Evolutionary conservation across 257 asterid genomes (phyloP), one percentile per base, ranked within the genome.

Genomic region (Capsicum baccatum): DNA sequence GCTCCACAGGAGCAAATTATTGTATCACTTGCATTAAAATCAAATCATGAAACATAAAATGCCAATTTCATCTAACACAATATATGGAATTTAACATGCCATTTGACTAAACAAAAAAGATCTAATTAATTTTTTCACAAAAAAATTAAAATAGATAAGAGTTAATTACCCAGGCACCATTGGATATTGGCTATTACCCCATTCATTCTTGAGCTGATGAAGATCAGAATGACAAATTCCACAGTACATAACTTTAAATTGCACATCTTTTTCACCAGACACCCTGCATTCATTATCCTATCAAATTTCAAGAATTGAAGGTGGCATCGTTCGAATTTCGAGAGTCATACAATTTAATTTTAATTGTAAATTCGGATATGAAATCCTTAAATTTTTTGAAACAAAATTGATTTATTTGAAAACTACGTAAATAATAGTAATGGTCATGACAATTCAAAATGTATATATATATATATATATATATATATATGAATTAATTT

Each of bases 201-300:
- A 91, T 52, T 91, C 93, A 54, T 89, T 89, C 88, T 88, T 91
- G 69, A 81, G 52, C 85, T 79, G 79, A 79, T 91, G 92, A 83
- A 91, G 92, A 86, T 91, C 93, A 3, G 93, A 86, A 33, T 91
- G 93, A 81, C 93, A 91, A 57, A 91, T 78, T n/a, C 93, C 93
- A 63, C 91, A 91, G 35, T 89, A 91, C 59, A 89, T 58, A 57
- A 91, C 92, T 66, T 88, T 89, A 88, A 91, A 91, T 80, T 88
- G 92, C 79, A 91, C 91, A 84, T 91, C 92, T 9, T 52, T 70
- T 80, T 88, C 91, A 8, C 93, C 91, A 0, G 90, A 88, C 1
- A 81, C 86, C 68, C 94, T 91, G 84, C 84, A 80, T 3, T 11
- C 85, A 83, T 66, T 39, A 69, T 13, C 2, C 42, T 48, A 17